phyloP scores from a whole-genome alignment of 176 grass and related monocot species.

The Juncus effusus region DNA sequence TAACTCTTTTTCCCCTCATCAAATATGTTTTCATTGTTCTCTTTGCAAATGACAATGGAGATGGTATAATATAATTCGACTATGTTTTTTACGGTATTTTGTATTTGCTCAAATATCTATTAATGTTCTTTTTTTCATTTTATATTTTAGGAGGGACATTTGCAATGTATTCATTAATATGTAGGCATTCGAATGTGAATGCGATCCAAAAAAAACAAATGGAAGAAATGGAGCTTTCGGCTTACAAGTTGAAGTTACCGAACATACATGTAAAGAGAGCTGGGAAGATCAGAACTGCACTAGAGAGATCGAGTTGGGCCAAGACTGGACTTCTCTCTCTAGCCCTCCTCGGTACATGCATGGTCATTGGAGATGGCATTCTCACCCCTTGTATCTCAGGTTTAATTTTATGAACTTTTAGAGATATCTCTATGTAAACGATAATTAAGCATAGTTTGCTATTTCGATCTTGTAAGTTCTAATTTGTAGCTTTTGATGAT shows the following conservation, averaged over 20 bases:
- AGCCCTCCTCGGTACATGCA: constrained; percentile 39
- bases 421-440: neutral
- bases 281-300: constrained; percentile 33
- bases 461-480: neutral
- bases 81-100: neutral
- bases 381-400: constrained; percentile 41
- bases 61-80: constrained; percentile 16
- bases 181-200: constrained; percentile 35
- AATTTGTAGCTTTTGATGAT: too few relatives aligned
- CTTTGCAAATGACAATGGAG: constrained; percentile 46
- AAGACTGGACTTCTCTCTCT: constrained; percentile 31
- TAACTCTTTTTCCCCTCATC: constrained; percentile 37
- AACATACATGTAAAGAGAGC: constrained; percentile 31
- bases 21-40: constrained; percentile 54
- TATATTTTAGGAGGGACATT: constrained; percentile 32
- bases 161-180: constrained; percentile 39
- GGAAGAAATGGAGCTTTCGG: constrained; percentile 32
- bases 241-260: constrained; percentile 31
- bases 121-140: neutral
- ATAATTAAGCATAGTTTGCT: neutral
- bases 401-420: constrained; percentile 4
- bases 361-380: constrained; percentile 42
- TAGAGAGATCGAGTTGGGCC: constrained; percentile 27
- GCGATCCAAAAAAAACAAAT: constrained; percentile 24
- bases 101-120: too few relatives aligned